Percentiles rank a stretch among this genome's conserved stretches.
These are phyloP conservation scores for Datisca glomerata DNA, from an alignment of 306 rosid species.

Conservation along the genomic window DNA sequence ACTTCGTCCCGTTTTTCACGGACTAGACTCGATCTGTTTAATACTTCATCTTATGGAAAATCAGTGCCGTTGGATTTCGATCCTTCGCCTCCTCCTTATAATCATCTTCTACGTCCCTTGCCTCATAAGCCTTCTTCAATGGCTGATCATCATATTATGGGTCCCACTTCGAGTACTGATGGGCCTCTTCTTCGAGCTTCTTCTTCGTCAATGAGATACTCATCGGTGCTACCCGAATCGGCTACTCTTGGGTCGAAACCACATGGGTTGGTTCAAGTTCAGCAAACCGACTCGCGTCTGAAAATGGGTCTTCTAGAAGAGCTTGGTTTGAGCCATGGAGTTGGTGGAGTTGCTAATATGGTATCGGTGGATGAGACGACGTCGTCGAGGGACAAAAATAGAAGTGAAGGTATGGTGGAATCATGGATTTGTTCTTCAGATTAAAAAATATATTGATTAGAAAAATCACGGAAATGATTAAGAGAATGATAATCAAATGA, in stretches of 20 bases:
- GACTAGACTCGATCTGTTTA: constrained; percentile 59
- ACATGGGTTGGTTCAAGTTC: constrained; percentile 8
- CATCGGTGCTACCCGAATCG: constrained; percentile 14
- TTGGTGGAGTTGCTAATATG: constrained; percentile 23
- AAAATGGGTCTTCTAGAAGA: constrained; percentile 38
- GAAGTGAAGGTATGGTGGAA: constrained; percentile 88
- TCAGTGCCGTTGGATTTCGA: constrained; percentile 20
- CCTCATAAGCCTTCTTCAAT: constrained; percentile 44
- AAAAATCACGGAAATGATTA: constrained; percentile 5
- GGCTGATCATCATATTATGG: constrained; percentile 1
- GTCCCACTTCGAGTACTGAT: constrained; percentile 16
- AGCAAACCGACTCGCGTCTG: constrained; percentile 20
- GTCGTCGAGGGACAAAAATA: constrained; percentile 12
- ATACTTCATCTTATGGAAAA: constrained; percentile 25
- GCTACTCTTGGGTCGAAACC: constrained; percentile 9
- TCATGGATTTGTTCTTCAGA: constrained; percentile 97
- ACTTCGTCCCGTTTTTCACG: constrained; percentile 45
- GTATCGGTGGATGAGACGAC: constrained; percentile 20
- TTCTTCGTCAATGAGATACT: constrained; percentile 13
- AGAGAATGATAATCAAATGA: constrained; percentile 2
- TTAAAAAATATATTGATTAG: constrained; percentile 8
- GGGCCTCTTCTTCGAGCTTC: constrained; percentile 30
- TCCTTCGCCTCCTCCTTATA: constrained; percentile 27
- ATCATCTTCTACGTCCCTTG: constrained; percentile 73
- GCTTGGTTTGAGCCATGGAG: constrained; percentile 34